Conservation (phyloP, 2,329 filamentous ascomycete genomes). For the Chrysoporthe deuterocubensis region DNA sequence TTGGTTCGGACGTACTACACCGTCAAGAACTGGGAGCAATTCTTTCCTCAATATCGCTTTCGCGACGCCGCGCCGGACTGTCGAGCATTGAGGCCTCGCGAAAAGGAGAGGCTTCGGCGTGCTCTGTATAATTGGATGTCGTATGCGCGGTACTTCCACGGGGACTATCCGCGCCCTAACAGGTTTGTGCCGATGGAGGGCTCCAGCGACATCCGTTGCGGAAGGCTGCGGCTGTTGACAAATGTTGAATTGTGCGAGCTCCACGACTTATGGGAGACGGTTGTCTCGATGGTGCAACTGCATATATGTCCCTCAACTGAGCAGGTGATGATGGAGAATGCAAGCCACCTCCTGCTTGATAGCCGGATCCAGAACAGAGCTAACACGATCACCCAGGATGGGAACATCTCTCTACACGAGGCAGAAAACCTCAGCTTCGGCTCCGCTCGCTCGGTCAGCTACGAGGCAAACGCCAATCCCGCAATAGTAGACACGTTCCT, state of each 20-base stretch:
- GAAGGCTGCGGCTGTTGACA: slow-evolving; percentile 48
- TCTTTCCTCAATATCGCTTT: slow-evolving; percentile 45
- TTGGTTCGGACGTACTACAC: slow-evolving; percentile 40
- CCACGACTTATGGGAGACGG: slow-evolving; percentile 49
- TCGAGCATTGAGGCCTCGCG: slow-evolving; percentile 47
- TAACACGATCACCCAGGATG: slow-evolving; percentile 6
- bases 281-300: slow-evolving; percentile 48
- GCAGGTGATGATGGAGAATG: slow-evolving; percentile 39
- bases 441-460: slow-evolving; percentile 18
- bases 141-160: slow-evolving; percentile 57
- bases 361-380: background rate
- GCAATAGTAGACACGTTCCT: slow-evolving; percentile 50
- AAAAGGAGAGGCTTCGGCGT: slow-evolving; percentile 52
- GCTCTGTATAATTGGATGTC: slow-evolving; percentile 60
- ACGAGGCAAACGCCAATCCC: slow-evolving; percentile 35
- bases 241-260: slow-evolving; percentile 51
- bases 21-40: slow-evolving; percentile 45
- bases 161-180: slow-evolving; percentile 41
- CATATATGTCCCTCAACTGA: slow-evolving; percentile 53
- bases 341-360: slow-evolving; percentile 33
- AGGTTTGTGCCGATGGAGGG: slow-evolving; percentile 26
- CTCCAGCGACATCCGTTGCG: slow-evolving; percentile 43
- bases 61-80: slow-evolving; percentile 46
- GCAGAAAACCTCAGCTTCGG: slow-evolving; percentile 27
- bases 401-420: slow-evolving; percentile 3